A percentile compares a stretch with the other conserved stretches of the same genome.
Conservation (phyloP, 257 asterid genomes). For the Plantago major region DNA sequence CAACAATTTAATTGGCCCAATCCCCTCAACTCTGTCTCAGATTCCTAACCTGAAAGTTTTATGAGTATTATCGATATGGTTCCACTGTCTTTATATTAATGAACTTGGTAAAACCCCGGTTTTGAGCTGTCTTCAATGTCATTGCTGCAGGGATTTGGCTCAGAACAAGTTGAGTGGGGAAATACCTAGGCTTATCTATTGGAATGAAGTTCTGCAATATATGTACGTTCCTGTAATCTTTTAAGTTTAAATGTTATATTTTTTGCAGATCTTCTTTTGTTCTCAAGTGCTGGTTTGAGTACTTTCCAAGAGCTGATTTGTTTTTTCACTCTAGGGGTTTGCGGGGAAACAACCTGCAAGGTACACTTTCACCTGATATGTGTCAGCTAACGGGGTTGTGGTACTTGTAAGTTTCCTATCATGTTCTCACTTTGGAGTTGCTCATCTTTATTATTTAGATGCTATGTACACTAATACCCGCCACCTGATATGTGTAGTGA, state of each 20-base stretch:
- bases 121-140: background rate
- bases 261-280: background rate
- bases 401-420: constrained; percentile 77
- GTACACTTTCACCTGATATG: constrained; percentile 84
- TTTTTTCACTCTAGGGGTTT: constrained; percentile 49
- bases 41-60: constrained; percentile 83
- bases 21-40: constrained; percentile 95
- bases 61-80: constrained; percentile 41
- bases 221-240: constrained; percentile 47
- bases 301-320: background rate
- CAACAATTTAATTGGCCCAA: constrained; percentile 83
- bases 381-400: constrained; percentile 94
- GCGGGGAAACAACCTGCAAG: constrained; percentile 82
- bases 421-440: background rate
- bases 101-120: background rate
- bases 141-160: constrained; percentile 69
- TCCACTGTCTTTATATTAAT: background rate
- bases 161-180: constrained; percentile 87
- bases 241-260: background rate
- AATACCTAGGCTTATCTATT: constrained; percentile 85
- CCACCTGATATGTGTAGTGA: constrained; percentile 43
- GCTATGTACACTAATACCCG: background rate
- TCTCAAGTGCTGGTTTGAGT: background rate
- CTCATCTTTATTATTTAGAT: background rate
- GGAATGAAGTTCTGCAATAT: constrained; percentile 96